Percentiles rank a stretch among this genome's conserved stretches.
Evolutionary conservation across 345 rosid species (phyloP).

Genomic region (Anastatica hierochuntica): DNA sequence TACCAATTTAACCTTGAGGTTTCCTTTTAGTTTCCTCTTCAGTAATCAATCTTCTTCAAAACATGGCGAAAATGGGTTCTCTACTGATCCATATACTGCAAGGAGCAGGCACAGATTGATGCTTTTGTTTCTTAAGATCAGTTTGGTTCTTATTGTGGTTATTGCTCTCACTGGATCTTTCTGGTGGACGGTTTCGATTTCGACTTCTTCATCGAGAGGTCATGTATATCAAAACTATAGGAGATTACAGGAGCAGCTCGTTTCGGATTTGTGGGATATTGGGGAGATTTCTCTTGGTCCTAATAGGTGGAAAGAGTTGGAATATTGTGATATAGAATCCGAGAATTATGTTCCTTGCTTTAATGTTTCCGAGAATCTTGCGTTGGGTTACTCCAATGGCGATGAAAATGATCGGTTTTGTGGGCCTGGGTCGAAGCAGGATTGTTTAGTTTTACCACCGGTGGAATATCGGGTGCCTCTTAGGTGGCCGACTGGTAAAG

Average conservation of each 20-base stretch:
- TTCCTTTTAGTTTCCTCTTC: constrained; percentile 44
- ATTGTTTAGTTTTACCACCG: constrained; percentile 71
- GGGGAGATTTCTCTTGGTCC: constrained; percentile 84
- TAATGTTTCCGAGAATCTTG: constrained; percentile 55
- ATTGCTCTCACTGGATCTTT: constrained; percentile 71
- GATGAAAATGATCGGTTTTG: constrained; percentile 57
- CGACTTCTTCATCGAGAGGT: constrained; percentile 50
- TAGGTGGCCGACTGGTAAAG: constrained; percentile 96
- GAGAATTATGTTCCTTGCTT: constrained; percentile 88
- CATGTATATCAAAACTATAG: constrained; percentile 71
- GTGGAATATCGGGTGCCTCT: constrained; percentile 73
- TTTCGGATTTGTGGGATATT: constrained; percentile 81
- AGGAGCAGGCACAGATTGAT: constrained; percentile 55
- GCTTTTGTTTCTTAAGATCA: constrained; percentile 50
- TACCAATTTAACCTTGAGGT: constrained; percentile 39
- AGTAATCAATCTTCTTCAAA: constrained; percentile 49
- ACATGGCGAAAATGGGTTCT: constrained; percentile 51
- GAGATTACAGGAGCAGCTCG: constrained; percentile 79
- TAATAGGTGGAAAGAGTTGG: constrained; percentile 59
- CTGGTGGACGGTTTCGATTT: constrained; percentile 87
- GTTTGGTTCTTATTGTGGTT: constrained; percentile 59
- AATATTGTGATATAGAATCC: constrained; percentile 54
- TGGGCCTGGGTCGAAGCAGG: constrained; percentile 39
- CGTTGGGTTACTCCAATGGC: constrained; percentile 41
- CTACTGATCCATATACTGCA: constrained; percentile 45